A percentile compares a stretch with the other conserved stretches of the same genome.
Conservation (phyloP, 1,284 basidiomycete species). For the Ustilago loliicola region DNA sequence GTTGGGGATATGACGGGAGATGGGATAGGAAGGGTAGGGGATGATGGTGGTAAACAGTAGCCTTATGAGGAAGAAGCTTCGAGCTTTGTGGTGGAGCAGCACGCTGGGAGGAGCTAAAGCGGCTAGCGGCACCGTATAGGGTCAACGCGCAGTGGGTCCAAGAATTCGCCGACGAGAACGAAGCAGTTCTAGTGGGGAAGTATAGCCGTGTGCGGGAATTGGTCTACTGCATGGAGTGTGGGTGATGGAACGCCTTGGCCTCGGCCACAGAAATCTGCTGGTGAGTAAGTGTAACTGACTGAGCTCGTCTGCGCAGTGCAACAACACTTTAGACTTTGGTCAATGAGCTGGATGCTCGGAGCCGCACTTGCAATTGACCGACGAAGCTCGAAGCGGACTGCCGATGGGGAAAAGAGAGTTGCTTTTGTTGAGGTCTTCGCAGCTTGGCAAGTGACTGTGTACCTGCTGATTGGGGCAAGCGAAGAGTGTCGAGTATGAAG, state of each 20-base stretch:
- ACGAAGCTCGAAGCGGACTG: conserved; percentile 1
- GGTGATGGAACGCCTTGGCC: conserved; percentile 7
- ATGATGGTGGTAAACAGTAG: not conserved
- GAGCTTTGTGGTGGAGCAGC: not conserved
- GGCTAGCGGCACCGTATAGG: conserved; percentile 3
- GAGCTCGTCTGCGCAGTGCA: too few species aligned
- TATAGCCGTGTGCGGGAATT: not conserved
- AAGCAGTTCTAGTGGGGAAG: not conserved
- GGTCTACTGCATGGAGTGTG: conserved; percentile 3
- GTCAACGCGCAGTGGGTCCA: conserved; percentile 7
- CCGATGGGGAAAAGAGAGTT: not conserved
- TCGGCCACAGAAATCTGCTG: not conserved
- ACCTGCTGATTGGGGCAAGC: not conserved
- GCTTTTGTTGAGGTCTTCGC: not conserved
- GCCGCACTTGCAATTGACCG: conserved; percentile 7
- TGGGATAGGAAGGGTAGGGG: not conserved
- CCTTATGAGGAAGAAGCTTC: not conserved
- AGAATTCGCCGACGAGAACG: conserved; percentile 11
- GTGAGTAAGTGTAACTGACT: too few species aligned
- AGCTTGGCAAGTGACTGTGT: not conserved
- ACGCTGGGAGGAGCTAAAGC: too few species aligned
- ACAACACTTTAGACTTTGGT: too few species aligned
- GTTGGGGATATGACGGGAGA: not conserved
- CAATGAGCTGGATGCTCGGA: too few species aligned
- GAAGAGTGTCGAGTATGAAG: not conserved